phyloP scores from a whole-genome alignment of 176 grass and related monocot species.

The Ampelocalamus luodianensis region DNA sequence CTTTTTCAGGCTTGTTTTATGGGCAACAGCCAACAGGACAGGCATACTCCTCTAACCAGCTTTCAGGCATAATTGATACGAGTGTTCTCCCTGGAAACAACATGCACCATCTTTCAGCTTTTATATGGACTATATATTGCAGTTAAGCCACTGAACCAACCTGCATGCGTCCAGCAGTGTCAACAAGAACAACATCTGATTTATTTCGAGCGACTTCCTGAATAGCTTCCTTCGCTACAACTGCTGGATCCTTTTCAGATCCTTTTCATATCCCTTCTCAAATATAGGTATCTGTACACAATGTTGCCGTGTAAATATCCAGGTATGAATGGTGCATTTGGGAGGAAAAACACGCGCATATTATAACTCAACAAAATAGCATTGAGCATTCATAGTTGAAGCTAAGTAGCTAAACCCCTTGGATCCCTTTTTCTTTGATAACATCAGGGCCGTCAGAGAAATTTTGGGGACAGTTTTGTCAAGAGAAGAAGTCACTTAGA shows the following conservation, averaged over 20 bases:
- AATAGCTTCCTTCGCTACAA: constrained; percentile 93
- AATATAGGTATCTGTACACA: constrained; percentile 87
- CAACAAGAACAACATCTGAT: constrained; percentile 92
- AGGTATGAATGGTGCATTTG: background rate
- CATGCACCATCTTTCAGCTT: background rate
- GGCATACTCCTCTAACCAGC: background rate
- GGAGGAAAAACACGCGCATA: background rate
- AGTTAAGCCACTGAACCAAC: constrained; percentile 35
- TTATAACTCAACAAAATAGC: background rate
- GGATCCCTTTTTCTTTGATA: background rate
- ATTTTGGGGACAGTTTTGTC: too few relatives aligned
- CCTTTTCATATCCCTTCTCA: constrained; percentile 94
- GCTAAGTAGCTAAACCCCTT: background rate
- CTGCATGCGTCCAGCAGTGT: constrained; percentile 95
- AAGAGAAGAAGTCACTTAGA: too few relatives aligned
- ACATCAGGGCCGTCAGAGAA: too few relatives aligned
- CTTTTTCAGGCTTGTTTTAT: background rate
- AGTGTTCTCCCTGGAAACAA: too few relatives aligned
- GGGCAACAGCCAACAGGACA: background rate
- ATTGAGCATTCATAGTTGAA: background rate
- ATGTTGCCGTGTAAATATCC: constrained; percentile 16
- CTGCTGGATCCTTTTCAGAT: constrained; percentile 87
- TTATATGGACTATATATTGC: background rate
- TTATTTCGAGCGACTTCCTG: constrained; percentile 78
- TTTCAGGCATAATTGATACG: too few relatives aligned